phyloP scores from a whole-genome alignment of 2,329 filamentous ascomycete genomes.

The Fusarium sarcochroum region DNA sequence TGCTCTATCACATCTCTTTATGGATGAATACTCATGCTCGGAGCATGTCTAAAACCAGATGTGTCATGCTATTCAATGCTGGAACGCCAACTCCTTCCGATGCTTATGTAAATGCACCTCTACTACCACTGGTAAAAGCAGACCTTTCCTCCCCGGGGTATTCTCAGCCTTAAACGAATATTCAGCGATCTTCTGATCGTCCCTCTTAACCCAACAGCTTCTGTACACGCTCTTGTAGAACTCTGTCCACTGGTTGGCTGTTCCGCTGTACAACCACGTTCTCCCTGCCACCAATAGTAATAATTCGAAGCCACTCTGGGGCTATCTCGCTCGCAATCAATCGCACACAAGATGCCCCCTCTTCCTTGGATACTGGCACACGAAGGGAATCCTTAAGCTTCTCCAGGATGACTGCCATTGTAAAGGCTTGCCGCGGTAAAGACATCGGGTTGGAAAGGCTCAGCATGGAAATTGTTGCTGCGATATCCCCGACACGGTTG shows the following conservation, averaged over 20 bases:
- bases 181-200: neutral
- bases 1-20: slow-evolving; percentile 20
- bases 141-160: slow-evolving; percentile 33
- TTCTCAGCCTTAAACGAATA: slow-evolving; percentile 26
- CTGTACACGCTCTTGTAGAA: slow-evolving; percentile 56
- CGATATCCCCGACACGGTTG: slow-evolving; percentile 77
- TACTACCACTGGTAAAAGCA: slow-evolving; percentile 19
- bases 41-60: slow-evolving; percentile 9
- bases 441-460: slow-evolving; percentile 64
- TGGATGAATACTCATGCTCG: slow-evolving; percentile 14
- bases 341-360: slow-evolving; percentile 64
- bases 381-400: slow-evolving; percentile 78
- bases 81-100: slow-evolving; percentile 38
- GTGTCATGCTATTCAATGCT: slow-evolving; percentile 20
- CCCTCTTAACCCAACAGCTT: slow-evolving; percentile 49
- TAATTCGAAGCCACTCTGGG: slow-evolving; percentile 68
- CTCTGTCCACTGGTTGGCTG: slow-evolving; percentile 56
- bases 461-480: slow-evolving; percentile 76
- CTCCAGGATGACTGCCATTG: slow-evolving; percentile 72
- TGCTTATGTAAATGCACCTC: slow-evolving; percentile 38
- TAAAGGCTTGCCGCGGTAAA: slow-evolving; percentile 74
- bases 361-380: slow-evolving; percentile 66
- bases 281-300: slow-evolving; percentile 67
- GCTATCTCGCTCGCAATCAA: slow-evolving; percentile 68
- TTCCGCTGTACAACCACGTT: slow-evolving; percentile 69